Evolutionary conservation across 75 land plant genomes (phyloP), one percentile per base, ranked within the genome.

Genomic region (Cryptomeria japonica): DNA sequence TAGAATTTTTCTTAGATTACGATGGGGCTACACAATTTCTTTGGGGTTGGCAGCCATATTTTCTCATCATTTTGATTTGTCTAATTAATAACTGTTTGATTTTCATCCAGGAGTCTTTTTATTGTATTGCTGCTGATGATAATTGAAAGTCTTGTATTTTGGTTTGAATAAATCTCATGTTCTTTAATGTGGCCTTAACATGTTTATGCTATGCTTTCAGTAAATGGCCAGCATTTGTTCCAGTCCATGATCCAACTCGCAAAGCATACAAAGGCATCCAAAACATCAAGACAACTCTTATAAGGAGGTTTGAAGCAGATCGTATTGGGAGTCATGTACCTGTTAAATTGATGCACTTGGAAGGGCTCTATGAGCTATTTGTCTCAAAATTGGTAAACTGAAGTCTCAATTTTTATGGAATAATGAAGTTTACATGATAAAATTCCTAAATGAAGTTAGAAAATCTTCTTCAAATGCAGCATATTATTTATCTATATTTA

Each of bases 161-260:
- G 15, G 13, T 47, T 44, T 44, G 51, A 25, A 38, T n/a, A n/a
- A n/a, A 85, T 64, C 12, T 85, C 80, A n/a, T 87, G 39, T 85
- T 83, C 86, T n/a, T 37, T 47, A 51, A 36, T 84, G 86, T 28
- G n/a, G 84, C 31, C 47, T 19, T 80, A 14, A 41, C 86, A 46
- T 44, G 85, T 47, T 68, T 46, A 38, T 82, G 31, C 37, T 28
- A 44, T 44, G 15, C 49, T 85, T 91, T 88, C 94, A 98, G 99
- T 80, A 87, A 88, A 42, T 97, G 93, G 95, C 95, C 99, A 72
- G 99, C 96, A 88, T 97, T 98, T 93, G 99, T 98, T 15, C 99
- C 99, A 79, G 97, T 98, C 14, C 99, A 98, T 93, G 99, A 95
- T 87, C 99, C 99, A 80, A 97, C 97, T 15, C 89, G 96, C 18